Percentiles rank a stretch among this genome's conserved stretches.
phyloP scores from a whole-genome alignment of 306 rosid species.

The Quercus suber region DNA sequence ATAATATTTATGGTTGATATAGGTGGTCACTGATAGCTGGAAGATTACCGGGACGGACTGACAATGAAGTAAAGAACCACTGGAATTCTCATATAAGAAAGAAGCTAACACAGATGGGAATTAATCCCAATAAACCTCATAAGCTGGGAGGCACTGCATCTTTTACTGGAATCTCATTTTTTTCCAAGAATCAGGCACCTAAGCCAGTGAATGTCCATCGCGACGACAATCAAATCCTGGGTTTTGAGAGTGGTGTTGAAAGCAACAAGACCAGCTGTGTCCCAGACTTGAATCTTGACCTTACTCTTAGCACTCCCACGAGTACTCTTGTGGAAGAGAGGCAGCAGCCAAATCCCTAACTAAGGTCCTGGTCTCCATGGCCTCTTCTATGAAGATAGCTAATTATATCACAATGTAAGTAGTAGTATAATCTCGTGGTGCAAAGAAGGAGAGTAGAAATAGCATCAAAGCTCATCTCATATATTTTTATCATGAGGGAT shows the following conservation, averaged over 20 bases:
- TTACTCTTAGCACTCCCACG: slow-evolving; percentile 10
- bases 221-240: neutral
- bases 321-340: neutral
- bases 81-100: slow-evolving; percentile 42
- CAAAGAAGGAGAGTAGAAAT: neutral
- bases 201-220: neutral
- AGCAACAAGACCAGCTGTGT: slow-evolving; percentile 5
- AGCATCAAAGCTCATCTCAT: neutral
- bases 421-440: neutral
- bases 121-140: slow-evolving; percentile 9
- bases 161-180: neutral
- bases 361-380: neutral
- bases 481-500: neutral
- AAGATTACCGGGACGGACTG: slow-evolving; percentile 54
- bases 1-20: neutral
- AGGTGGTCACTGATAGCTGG: slow-evolving; percentile 60
- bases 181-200: neutral
- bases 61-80: slow-evolving; percentile 46
- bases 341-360: neutral
- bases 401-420: neutral
- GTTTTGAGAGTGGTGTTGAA: neutral
- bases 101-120: slow-evolving; percentile 18
- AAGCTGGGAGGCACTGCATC: neutral
- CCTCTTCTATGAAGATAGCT: neutral
- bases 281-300: slow-evolving; percentile 42